Evolutionary conservation across 768 basidiomycete genomes (phyloP).

Genomic region (Panaeolus cyanescens): DNA sequence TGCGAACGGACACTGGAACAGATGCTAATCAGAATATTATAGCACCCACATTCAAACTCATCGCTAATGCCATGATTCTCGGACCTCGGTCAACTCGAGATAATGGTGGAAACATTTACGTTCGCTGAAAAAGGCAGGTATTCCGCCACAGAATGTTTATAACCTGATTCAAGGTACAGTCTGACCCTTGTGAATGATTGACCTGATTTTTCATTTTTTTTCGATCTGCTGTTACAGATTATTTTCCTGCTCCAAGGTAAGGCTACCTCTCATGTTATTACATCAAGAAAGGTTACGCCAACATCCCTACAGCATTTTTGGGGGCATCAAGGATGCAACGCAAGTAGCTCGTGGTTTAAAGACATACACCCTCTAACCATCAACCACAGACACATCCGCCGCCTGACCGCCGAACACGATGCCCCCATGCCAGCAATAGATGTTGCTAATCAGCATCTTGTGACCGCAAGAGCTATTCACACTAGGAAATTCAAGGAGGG

Average conservation of each 20-base stretch:
- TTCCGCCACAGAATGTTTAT: constrained; percentile 62
- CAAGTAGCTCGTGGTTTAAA: constrained; percentile 32
- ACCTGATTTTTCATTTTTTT: neutral
- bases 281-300: neutral
- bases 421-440: constrained; percentile 75
- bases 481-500: constrained; percentile 45
- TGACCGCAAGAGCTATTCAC: constrained; percentile 78
- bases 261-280: constrained; percentile 13
- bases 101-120: constrained; percentile 83
- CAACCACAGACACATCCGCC: constrained; percentile 60
- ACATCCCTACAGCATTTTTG: constrained; percentile 20
- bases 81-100: constrained; percentile 75
- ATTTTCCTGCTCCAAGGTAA: constrained; percentile 68
- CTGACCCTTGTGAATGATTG: neutral
- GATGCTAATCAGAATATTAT: neutral
- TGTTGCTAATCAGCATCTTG: constrained; percentile 73
- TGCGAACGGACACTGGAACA: neutral
- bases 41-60: constrained; percentile 76
- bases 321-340: constrained; percentile 87
- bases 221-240: constrained; percentile 49
- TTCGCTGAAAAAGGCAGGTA: constrained; percentile 83
- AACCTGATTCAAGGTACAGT: constrained; percentile 56
- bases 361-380: neutral
- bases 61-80: constrained; percentile 79
- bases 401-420: constrained; percentile 63